Evolutionary conservation across 495 filamentous ascomycete genomes (phyloP), one percentile per base, ranked within the genome.

Genomic region (Emericellopsis terricola): DNA sequence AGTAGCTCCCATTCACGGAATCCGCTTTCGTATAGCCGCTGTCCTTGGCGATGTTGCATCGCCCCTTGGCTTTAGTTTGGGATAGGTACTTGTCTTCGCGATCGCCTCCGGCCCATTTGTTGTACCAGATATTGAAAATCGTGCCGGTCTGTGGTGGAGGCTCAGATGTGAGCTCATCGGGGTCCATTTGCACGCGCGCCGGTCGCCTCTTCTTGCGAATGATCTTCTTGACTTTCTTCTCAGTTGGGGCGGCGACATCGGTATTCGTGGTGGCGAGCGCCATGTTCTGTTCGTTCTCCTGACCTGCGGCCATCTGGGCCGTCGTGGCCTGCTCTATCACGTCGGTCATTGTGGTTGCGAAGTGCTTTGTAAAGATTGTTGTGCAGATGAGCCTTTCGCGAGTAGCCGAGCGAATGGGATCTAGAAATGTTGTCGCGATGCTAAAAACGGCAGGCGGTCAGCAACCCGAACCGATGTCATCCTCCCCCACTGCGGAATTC

Each of bases 111-210:
- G 71, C 73, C 84, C 84, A 94, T 53, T 92, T 93, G 57, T 89
- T 91, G 52, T 92, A 87, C 80, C 81, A 92, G 40, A 87, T 81
- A 44, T 94, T 94, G 65, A 87, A 97, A 33, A 81, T 76, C 0
- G 80, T 86, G 27, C 89, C 89, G 0, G 87, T 94, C 43, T 94
- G 86, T 2, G 79, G 77, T 1, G 87, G 81, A 1, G 76, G 77
- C 39, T 91, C 80, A 31, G 73, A 73, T 33, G 64, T 65, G 49
- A 91, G 64, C n/a, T 73, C 71, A 6, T 74, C 66, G 1, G 87
- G 73, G 45, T 97, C 91, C 39, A 94, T 74, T 56, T 94, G 71
- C 1, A 65, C 60, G 26, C 71, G 62, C 28, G 78, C 79, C 1
- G 79, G 72, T 10, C 77, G 63, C 33, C 66, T 66, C 50, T 75